These are phyloP conservation scores for Syzygium malaccense DNA, from an alignment of 441 rosid genomes.

Conservation along the genomic window DNA sequence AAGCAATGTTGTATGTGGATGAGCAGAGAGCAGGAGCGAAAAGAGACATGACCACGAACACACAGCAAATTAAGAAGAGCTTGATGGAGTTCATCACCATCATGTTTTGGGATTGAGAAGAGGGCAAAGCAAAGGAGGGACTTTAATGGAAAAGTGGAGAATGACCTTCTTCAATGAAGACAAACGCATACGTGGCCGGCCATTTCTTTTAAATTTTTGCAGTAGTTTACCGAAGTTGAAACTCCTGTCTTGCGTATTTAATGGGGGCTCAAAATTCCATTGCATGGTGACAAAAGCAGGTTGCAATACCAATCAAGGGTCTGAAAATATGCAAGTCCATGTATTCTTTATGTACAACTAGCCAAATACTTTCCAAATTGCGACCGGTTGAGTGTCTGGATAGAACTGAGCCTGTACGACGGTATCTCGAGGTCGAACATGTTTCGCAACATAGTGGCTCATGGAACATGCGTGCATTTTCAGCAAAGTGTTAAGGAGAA, in stretches of 20 bases:
- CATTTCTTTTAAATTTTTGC: background rate
- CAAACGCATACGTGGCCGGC: conserved; percentile 32
- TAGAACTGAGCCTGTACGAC: background rate
- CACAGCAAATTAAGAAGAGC: background rate
- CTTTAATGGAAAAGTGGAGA: conserved; percentile 11
- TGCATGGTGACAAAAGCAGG: background rate
- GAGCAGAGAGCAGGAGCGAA: conserved; percentile 1
- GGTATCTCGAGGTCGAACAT: background rate
- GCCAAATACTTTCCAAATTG: background rate
- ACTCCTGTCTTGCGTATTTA: background rate
- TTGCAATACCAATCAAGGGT: background rate
- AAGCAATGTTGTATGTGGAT: background rate
- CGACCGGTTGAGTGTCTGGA: background rate
- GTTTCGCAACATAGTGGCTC: background rate
- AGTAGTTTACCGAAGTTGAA: background rate
- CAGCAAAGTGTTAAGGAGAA: background rate
- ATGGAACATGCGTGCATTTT: background rate
- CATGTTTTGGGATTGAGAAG: background rate
- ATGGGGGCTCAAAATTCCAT: background rate
- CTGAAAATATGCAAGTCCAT: background rate
- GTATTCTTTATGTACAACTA: background rate
- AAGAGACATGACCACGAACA: background rate
- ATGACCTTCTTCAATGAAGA: background rate
- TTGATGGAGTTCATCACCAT: background rate
- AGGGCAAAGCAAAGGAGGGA: background rate